Conservation (phyloP, 345 rosid species). For the Hevea brasiliensis region DNA sequence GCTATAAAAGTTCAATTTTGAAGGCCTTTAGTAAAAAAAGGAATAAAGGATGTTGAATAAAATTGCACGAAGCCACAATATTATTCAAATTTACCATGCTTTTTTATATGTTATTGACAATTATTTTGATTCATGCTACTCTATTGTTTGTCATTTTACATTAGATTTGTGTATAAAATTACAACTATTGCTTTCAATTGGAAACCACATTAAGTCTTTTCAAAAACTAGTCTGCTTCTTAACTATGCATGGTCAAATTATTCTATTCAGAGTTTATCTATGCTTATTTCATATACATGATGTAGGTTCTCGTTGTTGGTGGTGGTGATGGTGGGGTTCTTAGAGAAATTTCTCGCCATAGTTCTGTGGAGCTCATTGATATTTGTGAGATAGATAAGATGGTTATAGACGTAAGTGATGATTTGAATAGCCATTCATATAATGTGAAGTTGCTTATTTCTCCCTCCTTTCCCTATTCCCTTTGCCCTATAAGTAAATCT, state of each 20-base stretch:
- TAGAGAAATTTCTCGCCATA: constrained; percentile 83
- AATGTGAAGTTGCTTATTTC: neutral
- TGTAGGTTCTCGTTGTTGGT: constrained; percentile 94
- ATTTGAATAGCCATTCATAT: neutral
- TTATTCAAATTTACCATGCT: too few relatives aligned
- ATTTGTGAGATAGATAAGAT: constrained; percentile 95
- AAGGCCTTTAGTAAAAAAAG: neutral
- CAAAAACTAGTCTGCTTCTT: neutral
- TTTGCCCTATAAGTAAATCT: neutral
- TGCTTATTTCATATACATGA: constrained; percentile 5
- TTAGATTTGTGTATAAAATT: neutral
- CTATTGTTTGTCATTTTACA: neutral
- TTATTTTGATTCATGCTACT: neutral
- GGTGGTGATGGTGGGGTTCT: constrained; percentile 99
- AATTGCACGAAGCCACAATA: neutral
- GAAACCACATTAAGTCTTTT: neutral
- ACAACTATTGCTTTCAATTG: neutral
- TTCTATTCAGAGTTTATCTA: neutral
- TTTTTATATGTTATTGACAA: neutral
- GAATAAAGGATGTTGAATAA: neutral
- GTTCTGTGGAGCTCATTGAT: constrained; percentile 82
- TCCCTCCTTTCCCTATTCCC: neutral
- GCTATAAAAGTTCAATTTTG: neutral
- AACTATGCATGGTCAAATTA: neutral
- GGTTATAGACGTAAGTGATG: constrained; percentile 86